A percentile compares a stretch with the other conserved stretches of the same genome.
Evolutionary conservation across 2,329 filamentous ascomycete species (phyloP).

Genomic region (Cladobotryum mycophilum): DNA sequence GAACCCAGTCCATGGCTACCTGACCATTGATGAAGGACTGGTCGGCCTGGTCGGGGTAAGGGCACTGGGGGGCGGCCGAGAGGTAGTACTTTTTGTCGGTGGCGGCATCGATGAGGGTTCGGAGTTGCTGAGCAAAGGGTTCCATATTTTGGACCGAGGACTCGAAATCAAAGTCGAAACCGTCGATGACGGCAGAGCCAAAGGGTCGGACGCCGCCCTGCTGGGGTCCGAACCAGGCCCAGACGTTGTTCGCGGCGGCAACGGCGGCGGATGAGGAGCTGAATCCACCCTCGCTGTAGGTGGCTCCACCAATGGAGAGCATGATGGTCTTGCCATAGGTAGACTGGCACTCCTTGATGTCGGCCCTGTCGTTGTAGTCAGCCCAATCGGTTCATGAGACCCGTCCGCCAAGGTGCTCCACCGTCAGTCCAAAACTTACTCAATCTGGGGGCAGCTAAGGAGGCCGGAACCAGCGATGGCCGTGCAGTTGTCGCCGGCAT

Average conservation of each 20-base stretch:
- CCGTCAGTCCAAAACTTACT: slow-evolving; percentile 38
- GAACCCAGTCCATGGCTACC: slow-evolving; percentile 53
- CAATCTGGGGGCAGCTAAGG: slow-evolving; percentile 57
- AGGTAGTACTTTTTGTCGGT: slow-evolving; percentile 53
- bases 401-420: too few relatives aligned
- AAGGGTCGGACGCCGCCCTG: slow-evolving; percentile 54
- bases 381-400: too few relatives aligned
- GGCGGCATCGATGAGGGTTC: slow-evolving; percentile 47
- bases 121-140: slow-evolving; percentile 53
- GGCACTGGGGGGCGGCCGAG: slow-evolving; percentile 62
- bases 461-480: slow-evolving; percentile 42
- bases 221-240: slow-evolving; percentile 63
- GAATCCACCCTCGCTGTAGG: slow-evolving; percentile 65
- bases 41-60: slow-evolving; percentile 56
- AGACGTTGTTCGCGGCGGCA: slow-evolving; percentile 55
- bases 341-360: slow-evolving; percentile 55
- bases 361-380: slow-evolving; percentile 27
- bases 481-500: slow-evolving; percentile 54
- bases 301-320: slow-evolving; percentile 64
- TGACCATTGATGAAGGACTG: slow-evolving; percentile 46
- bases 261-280: slow-evolving; percentile 42
- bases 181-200: slow-evolving; percentile 58
- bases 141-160: slow-evolving; percentile 51
- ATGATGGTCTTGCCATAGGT: slow-evolving; percentile 59
- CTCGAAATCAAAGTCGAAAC: slow-evolving; percentile 75